Conservation (phyloP, 2,329 filamentous ascomycete species). For the Berkeleyomyces rouxiae region DNA sequence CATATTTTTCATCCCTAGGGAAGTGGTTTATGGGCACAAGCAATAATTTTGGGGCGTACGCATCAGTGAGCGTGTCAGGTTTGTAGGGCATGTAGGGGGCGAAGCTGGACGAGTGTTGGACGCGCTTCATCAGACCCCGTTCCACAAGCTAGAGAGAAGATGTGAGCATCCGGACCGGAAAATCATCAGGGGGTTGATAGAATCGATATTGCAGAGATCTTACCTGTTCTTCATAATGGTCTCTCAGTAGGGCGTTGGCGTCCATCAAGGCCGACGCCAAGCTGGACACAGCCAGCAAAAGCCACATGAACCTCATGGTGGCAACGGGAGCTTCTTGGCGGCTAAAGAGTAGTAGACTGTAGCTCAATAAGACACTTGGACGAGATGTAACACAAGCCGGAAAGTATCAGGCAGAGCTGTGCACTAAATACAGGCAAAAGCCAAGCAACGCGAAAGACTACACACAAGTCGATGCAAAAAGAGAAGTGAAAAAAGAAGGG, state of each 20-base stretch:
- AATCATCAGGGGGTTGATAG: not conserved
- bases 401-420: too few species aligned
- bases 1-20: slow-evolving; percentile 61
- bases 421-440: too few species aligned
- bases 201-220: not conserved
- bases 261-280: not conserved
- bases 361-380: not conserved
- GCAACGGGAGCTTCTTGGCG: not conserved
- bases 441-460: too few species aligned
- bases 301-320: slow-evolving; percentile 1
- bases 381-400: too few species aligned
- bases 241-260: not conserved
- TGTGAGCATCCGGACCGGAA: not conserved
- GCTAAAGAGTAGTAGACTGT: not conserved
- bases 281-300: not conserved
- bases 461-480: too few species aligned
- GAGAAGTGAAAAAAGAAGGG: too few species aligned
- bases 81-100: not conserved
- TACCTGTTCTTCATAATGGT: not conserved
- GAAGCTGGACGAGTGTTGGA: not conserved
- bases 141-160: not conserved
- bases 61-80: not conserved
- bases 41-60: slow-evolving; percentile 26
- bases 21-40: slow-evolving; percentile 59
- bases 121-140: not conserved